Evolutionary conservation across 805 yeast species (phyloP).

Genomic region (Suhomyces sp.): DNA sequence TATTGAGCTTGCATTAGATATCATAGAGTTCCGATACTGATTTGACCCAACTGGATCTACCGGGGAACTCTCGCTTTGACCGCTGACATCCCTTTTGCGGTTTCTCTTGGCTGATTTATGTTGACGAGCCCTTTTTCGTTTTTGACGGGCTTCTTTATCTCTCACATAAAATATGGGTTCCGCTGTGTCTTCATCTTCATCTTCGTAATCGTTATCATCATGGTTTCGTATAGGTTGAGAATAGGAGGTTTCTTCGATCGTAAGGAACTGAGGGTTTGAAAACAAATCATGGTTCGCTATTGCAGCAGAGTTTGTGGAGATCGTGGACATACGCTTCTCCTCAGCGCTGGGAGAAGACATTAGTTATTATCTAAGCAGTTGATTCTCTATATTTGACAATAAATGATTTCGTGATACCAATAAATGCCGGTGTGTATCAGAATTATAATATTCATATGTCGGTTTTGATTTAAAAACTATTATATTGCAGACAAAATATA

Average conservation of each 20-base stretch:
- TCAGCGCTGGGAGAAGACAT: constrained; percentile 9
- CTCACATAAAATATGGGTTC: neutral
- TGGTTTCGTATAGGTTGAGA: neutral
- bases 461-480: neutral
- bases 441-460: neutral
- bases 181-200: neutral
- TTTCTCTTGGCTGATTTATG: neutral
- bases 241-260: neutral
- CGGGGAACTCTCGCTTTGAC: neutral
- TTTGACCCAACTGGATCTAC: neutral
- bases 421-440: neutral
- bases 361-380: neutral
- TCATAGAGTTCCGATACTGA: constrained; percentile 4
- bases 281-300: constrained; percentile 8
- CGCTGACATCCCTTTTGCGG: neutral
- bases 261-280: constrained; percentile 1
- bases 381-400: neutral
- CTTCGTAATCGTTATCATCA: neutral
- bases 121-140: neutral
- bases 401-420: neutral
- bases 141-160: neutral
- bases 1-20: constrained; percentile 11
- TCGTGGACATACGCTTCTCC: constrained; percentile 7
- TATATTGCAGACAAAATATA: neutral
- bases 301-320: constrained; percentile 9